A percentile compares a stretch with the other conserved stretches of the same genome.
phyloP scores from a whole-genome alignment of 2,329 filamentous ascomycete genomes.

The Penicillium sp. region DNA sequence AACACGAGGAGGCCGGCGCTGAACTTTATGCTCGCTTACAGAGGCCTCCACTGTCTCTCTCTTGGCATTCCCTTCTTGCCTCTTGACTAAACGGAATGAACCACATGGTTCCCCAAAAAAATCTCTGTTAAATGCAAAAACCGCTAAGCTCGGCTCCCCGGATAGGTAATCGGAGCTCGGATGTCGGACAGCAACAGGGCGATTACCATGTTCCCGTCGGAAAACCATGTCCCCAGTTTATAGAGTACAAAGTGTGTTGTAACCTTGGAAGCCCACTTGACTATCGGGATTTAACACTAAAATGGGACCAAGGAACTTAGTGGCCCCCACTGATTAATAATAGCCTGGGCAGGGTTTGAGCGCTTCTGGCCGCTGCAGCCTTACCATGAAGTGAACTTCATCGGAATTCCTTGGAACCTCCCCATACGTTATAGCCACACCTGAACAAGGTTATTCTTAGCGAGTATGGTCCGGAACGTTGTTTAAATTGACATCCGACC shows the following conservation, averaged over 20 bases:
- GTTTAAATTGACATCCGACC: not conserved
- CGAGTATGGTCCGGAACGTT: conserved; percentile 2
- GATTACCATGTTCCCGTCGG: not conserved
- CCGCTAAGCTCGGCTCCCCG: too few relatives aligned
- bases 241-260: not conserved
- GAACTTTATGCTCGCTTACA: conserved; percentile 42
- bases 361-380: conserved; percentile 16
- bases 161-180: not conserved
- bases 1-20: conserved; percentile 39
- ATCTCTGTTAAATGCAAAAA: too few relatives aligned
- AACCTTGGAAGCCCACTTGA: conserved; percentile 8
- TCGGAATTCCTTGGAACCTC: conserved; percentile 6
- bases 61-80: conserved; percentile 11
- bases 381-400: conserved; percentile 4
- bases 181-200: not conserved
- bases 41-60: conserved; percentile 22
- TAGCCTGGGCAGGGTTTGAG: conserved; percentile 1
- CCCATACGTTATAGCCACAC: conserved; percentile 7
- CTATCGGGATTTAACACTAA: conserved; percentile 16
- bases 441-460: conserved; percentile 12
- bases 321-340: conserved; percentile 7
- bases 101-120: too few relatives aligned
- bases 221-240: not conserved
- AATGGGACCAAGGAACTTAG: conserved; percentile 12
- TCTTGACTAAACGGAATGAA: too few relatives aligned